phyloP scores from a whole-genome alignment of 495 filamentous ascomycete species.

The Echria macrotheca region DNA sequence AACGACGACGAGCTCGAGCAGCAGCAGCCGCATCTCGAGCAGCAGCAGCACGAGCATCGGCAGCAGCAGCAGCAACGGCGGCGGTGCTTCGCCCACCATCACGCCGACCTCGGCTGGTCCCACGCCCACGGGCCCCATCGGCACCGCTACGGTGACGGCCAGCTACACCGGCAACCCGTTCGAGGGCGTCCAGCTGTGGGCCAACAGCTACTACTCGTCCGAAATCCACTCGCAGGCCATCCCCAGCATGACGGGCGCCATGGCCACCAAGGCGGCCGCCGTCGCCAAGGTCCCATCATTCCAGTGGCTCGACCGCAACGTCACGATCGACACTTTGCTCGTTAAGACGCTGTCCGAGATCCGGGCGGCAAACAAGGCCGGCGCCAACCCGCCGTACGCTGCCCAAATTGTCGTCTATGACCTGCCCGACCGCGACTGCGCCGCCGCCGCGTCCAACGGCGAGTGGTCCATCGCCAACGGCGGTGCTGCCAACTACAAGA shows the following conservation, averaged over 20 bases:
- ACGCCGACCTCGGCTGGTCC: conserved; percentile 8
- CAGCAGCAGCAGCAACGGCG: conserved; percentile 15
- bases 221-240: conserved; percentile 49
- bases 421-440: conserved; percentile 71
- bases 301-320: conserved; percentile 60
- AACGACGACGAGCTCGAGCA: conserved; percentile 11
- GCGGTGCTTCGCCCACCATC: background rate
- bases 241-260: conserved; percentile 35
- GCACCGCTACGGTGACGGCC: conserved; percentile 18
- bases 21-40: conserved; percentile 7
- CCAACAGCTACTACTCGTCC: conserved; percentile 54
- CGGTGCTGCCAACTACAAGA: conserved; percentile 61
- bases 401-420: conserved; percentile 64
- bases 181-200: conserved; percentile 47
- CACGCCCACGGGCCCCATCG: conserved; percentile 7
- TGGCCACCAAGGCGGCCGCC: conserved; percentile 43
- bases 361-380: conserved; percentile 50
- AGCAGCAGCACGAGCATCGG: background rate
- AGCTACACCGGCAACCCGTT: conserved; percentile 49
- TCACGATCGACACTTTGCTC: conserved; percentile 54
- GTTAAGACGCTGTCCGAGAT: conserved; percentile 48
- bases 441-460: conserved; percentile 70
- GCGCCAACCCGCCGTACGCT: conserved; percentile 35
- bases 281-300: conserved; percentile 68
- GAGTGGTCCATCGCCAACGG: conserved; percentile 55